Conservation (phyloP, 2,329 filamentous ascomycete genomes). For the Lecanicillium sp. region DNA sequence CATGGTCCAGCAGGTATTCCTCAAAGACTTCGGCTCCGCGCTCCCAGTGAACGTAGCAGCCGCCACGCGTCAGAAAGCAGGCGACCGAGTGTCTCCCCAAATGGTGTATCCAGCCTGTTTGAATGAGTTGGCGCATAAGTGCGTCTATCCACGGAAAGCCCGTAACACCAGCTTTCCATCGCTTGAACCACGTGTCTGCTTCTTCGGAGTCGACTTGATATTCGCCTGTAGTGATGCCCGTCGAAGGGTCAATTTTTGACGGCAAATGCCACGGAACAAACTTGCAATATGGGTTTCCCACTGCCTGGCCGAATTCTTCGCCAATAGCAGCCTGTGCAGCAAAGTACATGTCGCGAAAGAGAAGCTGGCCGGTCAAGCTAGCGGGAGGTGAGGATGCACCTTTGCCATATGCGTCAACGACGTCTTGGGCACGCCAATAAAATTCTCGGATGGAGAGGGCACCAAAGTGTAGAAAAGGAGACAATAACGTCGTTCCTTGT, state of each 20-base stretch:
- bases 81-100: conserved; percentile 70
- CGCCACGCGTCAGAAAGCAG: conserved; percentile 71
- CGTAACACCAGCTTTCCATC: conserved; percentile 61
- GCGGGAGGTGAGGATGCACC: conserved; percentile 54
- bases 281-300: conserved; percentile 57
- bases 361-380: conserved; percentile 62
- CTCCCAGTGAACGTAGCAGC: conserved; percentile 74
- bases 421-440: conserved; percentile 61
- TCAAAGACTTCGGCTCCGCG: conserved; percentile 71
- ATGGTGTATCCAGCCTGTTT: conserved; percentile 75
- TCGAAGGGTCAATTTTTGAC: conserved; percentile 40
- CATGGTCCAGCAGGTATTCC: conserved; percentile 67
- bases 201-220: conserved; percentile 56
- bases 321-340: conserved; percentile 64
- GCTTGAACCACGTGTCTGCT: conserved; percentile 57
- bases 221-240: conserved; percentile 43
- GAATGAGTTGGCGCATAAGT: conserved; percentile 64
- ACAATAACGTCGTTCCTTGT: conserved; percentile 64
- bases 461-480: conserved; percentile 68
- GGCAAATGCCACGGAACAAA: conserved; percentile 75
- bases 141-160: conserved; percentile 78
- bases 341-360: conserved; percentile 82
- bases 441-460: conserved; percentile 61
- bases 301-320: conserved; percentile 53
- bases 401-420: conserved; percentile 47